Percentiles rank a stretch among this genome's conserved stretches.
phyloP scores from a whole-genome alignment of 768 basidiomycete genomes.

The Psilocybe tampanensis region DNA sequence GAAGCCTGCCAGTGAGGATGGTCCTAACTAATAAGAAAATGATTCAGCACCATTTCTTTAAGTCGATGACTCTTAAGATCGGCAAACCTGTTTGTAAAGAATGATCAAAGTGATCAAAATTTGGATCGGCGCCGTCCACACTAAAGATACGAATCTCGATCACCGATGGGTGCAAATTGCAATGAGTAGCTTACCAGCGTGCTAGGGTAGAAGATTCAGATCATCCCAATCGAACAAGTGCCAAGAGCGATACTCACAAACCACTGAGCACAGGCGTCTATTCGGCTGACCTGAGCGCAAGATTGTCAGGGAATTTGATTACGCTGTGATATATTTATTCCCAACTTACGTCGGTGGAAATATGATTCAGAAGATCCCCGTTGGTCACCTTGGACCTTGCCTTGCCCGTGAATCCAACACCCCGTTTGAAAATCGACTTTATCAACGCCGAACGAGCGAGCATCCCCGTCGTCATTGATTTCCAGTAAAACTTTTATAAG shows the following conservation, averaged over 20 bases:
- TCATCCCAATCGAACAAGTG: neutral
- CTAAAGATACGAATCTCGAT: slow-evolving; percentile 27
- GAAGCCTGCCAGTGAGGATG: slow-evolving; percentile 72
- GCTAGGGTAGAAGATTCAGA: slow-evolving; percentile 8
- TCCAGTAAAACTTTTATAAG: slow-evolving; percentile 61
- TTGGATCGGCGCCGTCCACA: slow-evolving; percentile 73
- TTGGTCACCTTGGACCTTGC: slow-evolving; percentile 66
- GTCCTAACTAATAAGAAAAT: slow-evolving; percentile 51
- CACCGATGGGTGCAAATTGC: neutral
- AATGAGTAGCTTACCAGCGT: slow-evolving; percentile 11
- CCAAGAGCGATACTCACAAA: slow-evolving; percentile 51
- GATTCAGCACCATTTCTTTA: too few species aligned
- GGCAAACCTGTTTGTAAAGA: slow-evolving; percentile 59
- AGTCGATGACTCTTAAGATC: too few species aligned
- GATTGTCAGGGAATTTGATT: too few species aligned
- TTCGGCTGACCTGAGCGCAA: slow-evolving; percentile 59
- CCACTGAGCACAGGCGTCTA: slow-evolving; percentile 70
- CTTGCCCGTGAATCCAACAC: slow-evolving; percentile 65
- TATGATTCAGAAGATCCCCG: slow-evolving; percentile 58
- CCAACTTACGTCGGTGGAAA: slow-evolving; percentile 62
- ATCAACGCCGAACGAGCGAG: slow-evolving; percentile 69
- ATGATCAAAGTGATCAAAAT: slow-evolving; percentile 60
- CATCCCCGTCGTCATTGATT: slow-evolving; percentile 68
- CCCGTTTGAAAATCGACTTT: slow-evolving; percentile 70
- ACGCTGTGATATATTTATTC: too few species aligned